phyloP scores from a whole-genome alignment of 2,329 filamentous ascomycete genomes.

The Simplicillium sp. region DNA sequence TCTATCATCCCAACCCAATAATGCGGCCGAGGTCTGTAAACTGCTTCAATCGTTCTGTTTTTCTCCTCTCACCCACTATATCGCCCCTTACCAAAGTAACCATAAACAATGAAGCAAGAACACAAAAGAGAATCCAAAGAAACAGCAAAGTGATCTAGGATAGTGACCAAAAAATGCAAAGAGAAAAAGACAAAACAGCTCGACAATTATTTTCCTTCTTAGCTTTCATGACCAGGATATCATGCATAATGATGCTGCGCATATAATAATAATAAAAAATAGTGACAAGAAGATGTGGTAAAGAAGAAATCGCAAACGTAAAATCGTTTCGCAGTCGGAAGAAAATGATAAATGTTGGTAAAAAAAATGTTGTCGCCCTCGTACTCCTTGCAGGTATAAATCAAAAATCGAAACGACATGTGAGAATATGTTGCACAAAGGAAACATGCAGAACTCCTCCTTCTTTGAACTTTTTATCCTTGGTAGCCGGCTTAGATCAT shows the following conservation, averaged over 20 bases:
- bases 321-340: background rate
- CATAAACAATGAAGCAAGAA: no score
- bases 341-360: background rate
- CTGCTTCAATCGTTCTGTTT: no score
- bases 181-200: background rate
- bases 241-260: slow-evolving; percentile 1
- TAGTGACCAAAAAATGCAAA: background rate
- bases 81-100: no score
- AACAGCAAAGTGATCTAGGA: no score
- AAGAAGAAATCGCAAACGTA: background rate
- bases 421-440: background rate
- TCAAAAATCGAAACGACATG: background rate
- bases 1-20: no score
- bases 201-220: background rate
- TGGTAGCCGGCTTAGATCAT: no score
- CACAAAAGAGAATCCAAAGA: no score
- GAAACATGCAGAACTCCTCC: background rate
- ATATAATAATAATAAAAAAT: background rate
- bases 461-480: no score
- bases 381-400: background rate
- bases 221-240: slow-evolving; percentile 1
- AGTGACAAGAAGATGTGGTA: no score
- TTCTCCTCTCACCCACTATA: no score
- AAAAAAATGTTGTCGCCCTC: background rate
- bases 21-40: no score